These are phyloP conservation scores for Xylariaceae sp. DNA, from an alignment of 2,329 filamentous ascomycete species.

Conservation along the genomic window DNA sequence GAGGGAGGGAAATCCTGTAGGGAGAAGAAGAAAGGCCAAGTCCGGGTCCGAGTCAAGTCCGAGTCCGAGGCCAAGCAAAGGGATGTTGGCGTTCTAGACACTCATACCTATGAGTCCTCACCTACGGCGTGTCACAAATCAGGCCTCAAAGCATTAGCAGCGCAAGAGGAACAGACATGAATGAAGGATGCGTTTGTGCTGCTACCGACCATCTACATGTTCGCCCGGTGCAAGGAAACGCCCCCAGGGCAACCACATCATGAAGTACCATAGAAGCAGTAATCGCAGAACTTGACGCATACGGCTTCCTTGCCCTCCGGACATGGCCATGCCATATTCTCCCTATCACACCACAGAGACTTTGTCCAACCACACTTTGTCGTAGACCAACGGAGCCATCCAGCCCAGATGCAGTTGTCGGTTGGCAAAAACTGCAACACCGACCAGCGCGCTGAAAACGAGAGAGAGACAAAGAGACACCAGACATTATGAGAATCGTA, in stretches of 20 bases:
- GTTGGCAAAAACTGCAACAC: slow-evolving; percentile 19
- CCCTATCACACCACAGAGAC: slow-evolving; percentile 17
- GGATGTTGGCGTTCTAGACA: too few species aligned
- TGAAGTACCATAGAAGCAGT: slow-evolving; percentile 15
- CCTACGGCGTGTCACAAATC: too few species aligned
- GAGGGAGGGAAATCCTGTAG: too few species aligned
- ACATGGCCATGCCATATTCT: slow-evolving; percentile 14
- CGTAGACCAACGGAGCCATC: slow-evolving; percentile 16
- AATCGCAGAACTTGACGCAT: slow-evolving; percentile 14
- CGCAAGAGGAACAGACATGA: too few species aligned
- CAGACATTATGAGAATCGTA: slow-evolving; percentile 1
- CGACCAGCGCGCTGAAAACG: slow-evolving; percentile 20
- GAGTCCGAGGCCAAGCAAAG: too few species aligned
- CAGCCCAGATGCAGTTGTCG: slow-evolving; percentile 13
- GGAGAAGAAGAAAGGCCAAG: too few species aligned
- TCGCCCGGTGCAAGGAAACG: slow-evolving; percentile 9
- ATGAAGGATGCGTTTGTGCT: too few species aligned
- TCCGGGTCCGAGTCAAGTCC: too few species aligned
- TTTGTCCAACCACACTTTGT: slow-evolving; percentile 19
- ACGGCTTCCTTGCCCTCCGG: slow-evolving; percentile 13
- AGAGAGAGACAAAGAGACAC: slow-evolving; percentile 15
- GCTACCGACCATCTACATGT: too few species aligned
- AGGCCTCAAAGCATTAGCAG: too few species aligned
- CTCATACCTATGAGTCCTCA: too few species aligned
- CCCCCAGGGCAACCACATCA: slow-evolving; percentile 14